phyloP scores from a whole-genome alignment of 169 alveolate genomes.

The Plasmodium cynomolgi region DNA sequence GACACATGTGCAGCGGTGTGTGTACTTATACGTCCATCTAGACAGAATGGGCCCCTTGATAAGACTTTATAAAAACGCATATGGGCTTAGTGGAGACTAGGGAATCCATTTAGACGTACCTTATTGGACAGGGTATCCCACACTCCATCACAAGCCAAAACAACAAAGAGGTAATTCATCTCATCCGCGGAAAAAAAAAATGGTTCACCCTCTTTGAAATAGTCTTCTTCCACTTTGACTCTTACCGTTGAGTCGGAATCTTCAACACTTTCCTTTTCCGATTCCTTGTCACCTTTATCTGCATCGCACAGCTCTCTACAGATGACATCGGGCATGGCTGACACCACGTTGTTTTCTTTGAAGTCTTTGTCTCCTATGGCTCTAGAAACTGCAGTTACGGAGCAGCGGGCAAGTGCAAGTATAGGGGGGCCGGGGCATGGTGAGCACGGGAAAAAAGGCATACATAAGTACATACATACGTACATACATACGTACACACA shows the following conservation, averaged over 20 bases:
- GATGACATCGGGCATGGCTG: conserved; percentile 65
- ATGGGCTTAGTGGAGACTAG: background rate
- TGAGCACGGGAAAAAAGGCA: background rate
- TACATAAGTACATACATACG: background rate
- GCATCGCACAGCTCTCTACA: conserved; percentile 51
- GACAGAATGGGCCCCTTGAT: background rate
- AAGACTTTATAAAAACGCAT: background rate
- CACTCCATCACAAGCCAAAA: conserved; percentile 76
- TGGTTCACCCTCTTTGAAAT: conserved; percentile 42
- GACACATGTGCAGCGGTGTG: background rate
- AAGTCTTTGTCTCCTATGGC: conserved; percentile 74
- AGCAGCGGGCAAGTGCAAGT: background rate
- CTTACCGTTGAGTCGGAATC: background rate
- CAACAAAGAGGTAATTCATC: conserved; percentile 67
- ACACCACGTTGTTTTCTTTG: conserved; percentile 47
- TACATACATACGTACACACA: background rate
- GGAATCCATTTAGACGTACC: background rate
- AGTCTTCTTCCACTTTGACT: conserved; percentile 15
- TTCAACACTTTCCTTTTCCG: conserved; percentile 5
- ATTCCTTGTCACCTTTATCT: background rate
- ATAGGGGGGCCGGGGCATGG: background rate
- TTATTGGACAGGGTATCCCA: conserved; percentile 68
- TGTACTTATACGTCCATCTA: background rate
- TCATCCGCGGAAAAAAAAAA: conserved; percentile 39
- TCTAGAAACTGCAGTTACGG: conserved; percentile 31